Evolutionary conservation across 83 land plant species (phyloP), one percentile per base, ranked within the genome.

Genomic region (Picea mariana): DNA sequence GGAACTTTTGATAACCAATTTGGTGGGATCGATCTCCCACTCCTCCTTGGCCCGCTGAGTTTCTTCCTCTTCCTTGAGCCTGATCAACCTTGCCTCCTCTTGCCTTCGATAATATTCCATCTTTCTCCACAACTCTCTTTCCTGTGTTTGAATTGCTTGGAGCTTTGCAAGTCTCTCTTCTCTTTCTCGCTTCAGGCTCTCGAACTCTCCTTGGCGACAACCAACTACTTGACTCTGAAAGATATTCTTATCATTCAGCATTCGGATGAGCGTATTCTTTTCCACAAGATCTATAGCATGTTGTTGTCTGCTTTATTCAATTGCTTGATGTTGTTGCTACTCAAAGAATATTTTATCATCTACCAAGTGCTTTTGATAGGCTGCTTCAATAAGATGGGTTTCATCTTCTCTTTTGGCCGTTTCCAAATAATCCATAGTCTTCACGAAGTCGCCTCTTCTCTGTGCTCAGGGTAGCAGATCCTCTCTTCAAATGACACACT

Each of bases 331-430:
- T 71, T 93, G 99, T 68, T 93, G 94, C 13, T 84, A 89, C 71
- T 93, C 93, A 90, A 89, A 90, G 67, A 95, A 86, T 61, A 81
- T 87, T 67, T 84, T 87, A 84, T 95, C 99, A 82, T 97, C 99
- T 63, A 82, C 94, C 55, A 89, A 72, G 11, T 90, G 93, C 80
- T 88, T 87, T 52, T 83, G 88, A 83, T 86, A 93, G n/a, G 95
- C 95, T 62, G 89, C 95, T 79, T 93, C 92, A 86, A 97, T 92
- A 71, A 97, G 78, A 1, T 96, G 95, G 31, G 97, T 88, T 71
- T 93, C 95, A 77, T 97, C 98, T 82, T 95, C 99, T 61, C 99
- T 93, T 84, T 90, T 97, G 9, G 99, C 99, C 83, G 96, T 93
- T 81, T 97, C 99, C 85, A 95, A 44, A 80, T 93, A 87, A 82